Conservation (phyloP, 192 early-diverging fungal species). For the Lobosporangium transversale region DNA sequence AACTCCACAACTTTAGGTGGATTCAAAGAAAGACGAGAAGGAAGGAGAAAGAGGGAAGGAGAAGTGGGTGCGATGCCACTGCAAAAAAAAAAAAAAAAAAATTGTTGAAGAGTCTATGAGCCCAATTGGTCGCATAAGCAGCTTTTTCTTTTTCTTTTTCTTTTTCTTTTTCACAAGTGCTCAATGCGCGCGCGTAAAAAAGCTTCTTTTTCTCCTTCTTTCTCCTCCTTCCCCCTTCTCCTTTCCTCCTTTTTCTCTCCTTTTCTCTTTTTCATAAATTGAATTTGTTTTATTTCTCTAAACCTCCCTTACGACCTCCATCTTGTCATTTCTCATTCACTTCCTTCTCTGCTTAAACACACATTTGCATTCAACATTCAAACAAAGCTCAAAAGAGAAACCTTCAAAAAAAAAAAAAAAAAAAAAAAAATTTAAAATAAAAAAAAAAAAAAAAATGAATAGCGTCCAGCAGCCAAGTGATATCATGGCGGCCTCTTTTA, state of each 20-base stretch:
- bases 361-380: background rate
- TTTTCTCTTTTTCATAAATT: slow-evolving; percentile 1
- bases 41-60: slow-evolving; percentile 12
- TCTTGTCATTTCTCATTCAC: background rate
- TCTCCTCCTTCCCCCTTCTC: slow-evolving; percentile 1
- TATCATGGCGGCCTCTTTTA: slow-evolving; percentile 49
- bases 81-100: no score
- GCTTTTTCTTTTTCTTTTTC: no score
- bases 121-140: no score
- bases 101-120: no score
- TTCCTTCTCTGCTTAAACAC: background rate
- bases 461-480: slow-evolving; percentile 22
- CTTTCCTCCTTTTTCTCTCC: slow-evolving; percentile 11
- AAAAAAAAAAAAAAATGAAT: slow-evolving; percentile 14
- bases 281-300: background rate
- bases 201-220: slow-evolving; percentile 2
- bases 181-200: no score
- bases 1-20: no score
- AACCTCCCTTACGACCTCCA: background rate
- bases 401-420: no score
- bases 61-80: no score
- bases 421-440: background rate
- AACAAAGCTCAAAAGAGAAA: no score
- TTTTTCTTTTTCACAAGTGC: no score
- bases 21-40: background rate